phyloP scores from a whole-genome alignment of 2,329 filamentous ascomycete species.

The Trichoderma hamatum region DNA sequence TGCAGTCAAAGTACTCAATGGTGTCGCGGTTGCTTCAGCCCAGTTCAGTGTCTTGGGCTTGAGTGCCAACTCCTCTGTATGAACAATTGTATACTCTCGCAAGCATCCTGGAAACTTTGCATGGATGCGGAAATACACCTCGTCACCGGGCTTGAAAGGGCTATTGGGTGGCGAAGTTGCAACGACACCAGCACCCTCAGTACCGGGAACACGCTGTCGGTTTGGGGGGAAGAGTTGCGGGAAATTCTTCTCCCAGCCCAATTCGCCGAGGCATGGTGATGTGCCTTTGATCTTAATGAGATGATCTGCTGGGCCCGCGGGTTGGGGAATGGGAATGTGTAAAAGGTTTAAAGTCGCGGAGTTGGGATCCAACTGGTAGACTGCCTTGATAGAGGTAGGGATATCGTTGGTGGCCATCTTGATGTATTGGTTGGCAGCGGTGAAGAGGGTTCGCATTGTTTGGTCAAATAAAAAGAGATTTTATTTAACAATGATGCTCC shows the following conservation, averaged over 20 bases:
- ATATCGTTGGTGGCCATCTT: constrained; percentile 11
- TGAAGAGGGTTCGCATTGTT: constrained; percentile 1
- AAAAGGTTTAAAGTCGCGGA: constrained; percentile 30
- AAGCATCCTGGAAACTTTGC: constrained; percentile 37
- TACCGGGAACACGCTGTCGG: constrained; percentile 40
- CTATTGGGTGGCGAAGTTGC: constrained; percentile 36
- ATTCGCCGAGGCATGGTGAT: constrained; percentile 39
- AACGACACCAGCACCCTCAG: constrained; percentile 47
- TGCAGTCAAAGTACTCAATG: constrained; percentile 47
- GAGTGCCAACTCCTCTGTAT: constrained; percentile 40
- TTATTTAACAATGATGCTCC: not conserved
- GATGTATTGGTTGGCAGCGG: constrained; percentile 7
- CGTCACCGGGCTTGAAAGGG: constrained; percentile 42
- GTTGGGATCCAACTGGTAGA: constrained; percentile 33
- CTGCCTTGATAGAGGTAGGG: constrained; percentile 32
- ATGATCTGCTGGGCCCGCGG: constrained; percentile 32
- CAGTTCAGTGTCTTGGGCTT: constrained; percentile 41
- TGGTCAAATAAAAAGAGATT: not conserved
- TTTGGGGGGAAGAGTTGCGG: constrained; percentile 31
- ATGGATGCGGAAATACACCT: constrained; percentile 40
- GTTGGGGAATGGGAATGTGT: constrained; percentile 33
- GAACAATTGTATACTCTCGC: constrained; percentile 40
- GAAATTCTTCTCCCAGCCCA: constrained; percentile 38
- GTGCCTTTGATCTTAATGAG: constrained; percentile 42
- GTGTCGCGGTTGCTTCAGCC: constrained; percentile 43